phyloP scores from a whole-genome alignment of 495 filamentous ascomycete species.

The Umbilicaria muhlenbergii region DNA sequence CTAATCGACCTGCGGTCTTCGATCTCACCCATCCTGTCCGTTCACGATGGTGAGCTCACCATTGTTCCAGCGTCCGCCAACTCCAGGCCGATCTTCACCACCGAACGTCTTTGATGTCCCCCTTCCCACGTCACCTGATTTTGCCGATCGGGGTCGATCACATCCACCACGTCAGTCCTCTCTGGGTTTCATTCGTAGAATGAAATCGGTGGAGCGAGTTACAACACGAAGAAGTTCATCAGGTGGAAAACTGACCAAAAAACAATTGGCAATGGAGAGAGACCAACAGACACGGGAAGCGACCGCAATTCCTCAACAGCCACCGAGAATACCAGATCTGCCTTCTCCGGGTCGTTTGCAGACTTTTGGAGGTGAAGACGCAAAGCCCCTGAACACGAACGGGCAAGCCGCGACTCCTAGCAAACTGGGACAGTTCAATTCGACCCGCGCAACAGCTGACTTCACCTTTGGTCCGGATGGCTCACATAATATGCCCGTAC shows the following conservation, averaged over 20 bases:
- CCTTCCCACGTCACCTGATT: not conserved
- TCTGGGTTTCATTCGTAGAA: conserved; percentile 57
- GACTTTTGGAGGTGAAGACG: conserved; percentile 55
- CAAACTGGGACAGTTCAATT: not conserved
- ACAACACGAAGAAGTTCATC: conserved; percentile 28
- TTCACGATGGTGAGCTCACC: no score
- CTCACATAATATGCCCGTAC: conserved; percentile 8
- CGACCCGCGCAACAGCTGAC: not conserved
- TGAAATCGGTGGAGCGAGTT: conserved; percentile 54
- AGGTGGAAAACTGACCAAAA: conserved; percentile 51
- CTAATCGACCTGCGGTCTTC: no score
- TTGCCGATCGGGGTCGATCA: conserved; percentile 2
- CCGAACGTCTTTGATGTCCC: not conserved
- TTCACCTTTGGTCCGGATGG: not conserved
- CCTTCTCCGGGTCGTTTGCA: conserved; percentile 44
- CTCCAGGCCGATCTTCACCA: not conserved
- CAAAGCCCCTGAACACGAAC: conserved; percentile 45
- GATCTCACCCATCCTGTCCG: no score
- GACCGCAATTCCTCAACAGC: conserved; percentile 44
- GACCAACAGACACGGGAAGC: conserved; percentile 55
- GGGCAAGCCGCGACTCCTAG: conserved; percentile 18
- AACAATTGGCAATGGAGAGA: conserved; percentile 37
- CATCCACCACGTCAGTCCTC: conserved; percentile 26
- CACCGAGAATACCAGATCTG: conserved; percentile 71
- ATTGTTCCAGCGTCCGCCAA: not conserved